Base-by-base conservation (phyloP, 1,139 yeast species). In the Yamadazyma dendronema region DNA sequence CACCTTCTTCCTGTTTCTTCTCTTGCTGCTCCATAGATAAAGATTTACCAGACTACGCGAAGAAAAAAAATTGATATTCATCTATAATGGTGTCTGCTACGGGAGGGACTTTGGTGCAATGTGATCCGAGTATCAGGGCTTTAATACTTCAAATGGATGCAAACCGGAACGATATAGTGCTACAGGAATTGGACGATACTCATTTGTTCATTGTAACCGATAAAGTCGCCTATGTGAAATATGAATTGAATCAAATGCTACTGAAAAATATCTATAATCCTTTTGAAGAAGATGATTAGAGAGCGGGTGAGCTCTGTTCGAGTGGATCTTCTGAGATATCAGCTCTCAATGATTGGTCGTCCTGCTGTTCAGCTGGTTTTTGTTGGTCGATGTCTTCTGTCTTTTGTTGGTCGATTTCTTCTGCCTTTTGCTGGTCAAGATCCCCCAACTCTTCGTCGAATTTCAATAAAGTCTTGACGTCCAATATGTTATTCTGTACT, bases 51-150 rank as follows among this genome's bases (percentile, higher is more conserved):
- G n/a, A 10, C 6, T 24, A 10, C 26, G 26, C 26, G 11, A 24
- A 8, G 9, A 19, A 19, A 19, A 19, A 19, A 19, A n/a, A 7
- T 21, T n/a, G n/a, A 8, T 24, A 8, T n/a, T 14, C 17, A 26
- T 5, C 17, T 6, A 26, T 5, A 8, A 72, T 72, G 77, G 67
- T 71, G 17, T 64, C 71, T 5, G 77, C 77, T 12, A 61, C 68
- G 33, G 67, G 67, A 46, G 76, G 77, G 5, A 70, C 68, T 0
- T 52, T 72, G 34, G 73, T 71, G 12, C 72, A 63, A 39, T 67
- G 97, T 59, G 98, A 92, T 57, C 97, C 98, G 1, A 87, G 97
- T 0, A 89, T 92, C 44, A 74, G 82, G 44, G 96, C 97, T 0
- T 68, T 92, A 36, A 85, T 92, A 4, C 62, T 90, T 25, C 86